phyloP scores from a whole-genome alignment of 768 basidiomycete species.

The Gymnopilus junonius region DNA sequence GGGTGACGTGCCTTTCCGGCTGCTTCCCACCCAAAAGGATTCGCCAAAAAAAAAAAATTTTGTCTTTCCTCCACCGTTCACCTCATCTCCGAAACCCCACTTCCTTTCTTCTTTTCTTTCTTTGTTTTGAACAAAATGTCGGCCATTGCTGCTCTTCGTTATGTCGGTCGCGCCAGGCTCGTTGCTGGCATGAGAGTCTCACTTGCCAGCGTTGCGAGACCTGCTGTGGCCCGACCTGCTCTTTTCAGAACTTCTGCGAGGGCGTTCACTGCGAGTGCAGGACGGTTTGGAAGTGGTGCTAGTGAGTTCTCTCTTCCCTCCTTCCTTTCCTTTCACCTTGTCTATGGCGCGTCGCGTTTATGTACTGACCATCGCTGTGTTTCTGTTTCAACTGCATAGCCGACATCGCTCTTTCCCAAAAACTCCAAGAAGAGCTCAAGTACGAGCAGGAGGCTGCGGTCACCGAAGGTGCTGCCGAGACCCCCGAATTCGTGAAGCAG shows the following conservation, averaged over 20 bases:
- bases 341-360: not conserved
- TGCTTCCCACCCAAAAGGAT: not conserved
- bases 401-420: conserved; percentile 75
- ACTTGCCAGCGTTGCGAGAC: conserved; percentile 23
- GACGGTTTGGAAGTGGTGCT: conserved; percentile 48
- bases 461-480: conserved; percentile 24
- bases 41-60: conserved; percentile 10
- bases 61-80: conserved; percentile 2
- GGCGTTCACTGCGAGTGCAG: conserved; percentile 51
- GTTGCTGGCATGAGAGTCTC: conserved; percentile 34
- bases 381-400: conserved; percentile 48
- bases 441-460: conserved; percentile 75
- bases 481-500: conserved; percentile 77
- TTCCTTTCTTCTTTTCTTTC: not conserved
- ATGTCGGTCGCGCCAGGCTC: conserved; percentile 47
- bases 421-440: conserved; percentile 80
- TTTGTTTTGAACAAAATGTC: conserved; percentile 49
- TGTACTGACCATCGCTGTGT: conserved; percentile 1
- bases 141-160: conserved; percentile 63
- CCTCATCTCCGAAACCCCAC: not conserved
- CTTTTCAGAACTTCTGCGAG: conserved; percentile 32
- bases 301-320: conserved; percentile 32
- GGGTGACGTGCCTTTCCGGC: not conserved
- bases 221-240: conserved; percentile 14
- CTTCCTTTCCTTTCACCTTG: not conserved